Evolutionary conservation across 202 grass and related monocot species (phyloP).

Genomic region (Cymbopogon flexuosus): DNA sequence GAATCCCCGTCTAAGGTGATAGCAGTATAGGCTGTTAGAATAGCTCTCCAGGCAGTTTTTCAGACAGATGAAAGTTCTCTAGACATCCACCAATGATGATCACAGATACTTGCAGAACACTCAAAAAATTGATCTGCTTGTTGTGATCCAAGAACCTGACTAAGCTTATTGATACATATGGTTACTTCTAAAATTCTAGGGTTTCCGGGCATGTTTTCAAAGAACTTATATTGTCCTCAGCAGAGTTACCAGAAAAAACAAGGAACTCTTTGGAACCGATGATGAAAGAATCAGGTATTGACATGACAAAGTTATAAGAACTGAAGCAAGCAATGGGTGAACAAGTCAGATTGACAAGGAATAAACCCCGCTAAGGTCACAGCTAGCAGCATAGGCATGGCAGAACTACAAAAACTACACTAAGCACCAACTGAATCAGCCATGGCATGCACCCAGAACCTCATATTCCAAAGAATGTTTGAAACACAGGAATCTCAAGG

Average conservation of each 20-base stretch:
- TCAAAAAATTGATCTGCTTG: constrained; percentile 14
- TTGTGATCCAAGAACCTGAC: constrained; percentile 15
- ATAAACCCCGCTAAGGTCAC: neutral
- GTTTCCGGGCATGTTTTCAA: neutral
- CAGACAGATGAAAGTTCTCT: neutral
- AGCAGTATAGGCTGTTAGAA: neutral
- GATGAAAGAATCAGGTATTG: neutral
- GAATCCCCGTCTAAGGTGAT: neutral
- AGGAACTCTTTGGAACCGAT: neutral
- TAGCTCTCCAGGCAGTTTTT: neutral
- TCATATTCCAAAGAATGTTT: neutral
- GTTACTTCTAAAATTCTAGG: neutral
- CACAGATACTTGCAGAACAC: constrained; percentile 16
- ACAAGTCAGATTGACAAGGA: neutral
- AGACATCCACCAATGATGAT: neutral
- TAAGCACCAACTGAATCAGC: neutral
- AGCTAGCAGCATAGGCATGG: neutral
- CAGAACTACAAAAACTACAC: constrained; percentile 1
- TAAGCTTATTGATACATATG: constrained; percentile 1
- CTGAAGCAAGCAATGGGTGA: neutral
- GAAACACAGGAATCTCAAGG: neutral
- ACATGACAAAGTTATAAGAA: neutral
- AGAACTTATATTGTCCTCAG: neutral
- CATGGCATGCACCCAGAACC: neutral
- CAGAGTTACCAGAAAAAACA: constrained; percentile 3